Evolutionary conservation across 2,329 filamentous ascomycete genomes (phyloP), one percentile per base, ranked within the genome.

Genomic region (Macrophomina tecta): DNA sequence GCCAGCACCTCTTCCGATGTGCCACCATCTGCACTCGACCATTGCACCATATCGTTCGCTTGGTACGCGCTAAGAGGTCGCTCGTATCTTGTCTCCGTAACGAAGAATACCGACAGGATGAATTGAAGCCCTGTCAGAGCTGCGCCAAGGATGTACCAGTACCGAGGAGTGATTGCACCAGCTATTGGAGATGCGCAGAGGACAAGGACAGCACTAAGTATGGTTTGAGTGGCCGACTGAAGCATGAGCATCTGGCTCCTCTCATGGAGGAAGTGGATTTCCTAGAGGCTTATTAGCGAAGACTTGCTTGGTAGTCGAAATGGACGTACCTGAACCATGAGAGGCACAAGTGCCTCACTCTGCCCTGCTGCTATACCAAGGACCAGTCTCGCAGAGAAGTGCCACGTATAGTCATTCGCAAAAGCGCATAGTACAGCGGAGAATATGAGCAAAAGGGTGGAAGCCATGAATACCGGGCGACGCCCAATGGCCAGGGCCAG

Each of bases 231-330:
- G 0, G 80, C 77, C 32, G 77, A 76, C 63, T 82, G 80, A 65
- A 79, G 76, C 78, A 81, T 82, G 16, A 81, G 70, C 40, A 69
- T 74, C 6, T 72, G 80, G 48, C 78, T 79, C 4, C 81, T 73
- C 69, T 83, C 81, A 70, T 83, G 81, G 0, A 83, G 70, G 67
- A 83, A 83, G 69, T 81, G 81, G 11, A 82, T 64, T n/a, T 64
- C 61, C 61, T 64, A 23, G 23, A 5, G 8, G 74, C 64, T 81
- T 78, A 70, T 81, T 72, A 28, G 71, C 9, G n/a, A 48, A 4
- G 4, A 9, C 4, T 8, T 11, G 2, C 34, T 4, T 11, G n/a
- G 11, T 11, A 45, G 16, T 30, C 2, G n/a, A 2, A 14, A 16
- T 0, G 14, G 69, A 38, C 68, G 66, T 58, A 71, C 71, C 67